Base-by-base conservation (phyloP, 805 yeast genomes). In the Cyberlindnera xishuangbannaensis region DNA sequence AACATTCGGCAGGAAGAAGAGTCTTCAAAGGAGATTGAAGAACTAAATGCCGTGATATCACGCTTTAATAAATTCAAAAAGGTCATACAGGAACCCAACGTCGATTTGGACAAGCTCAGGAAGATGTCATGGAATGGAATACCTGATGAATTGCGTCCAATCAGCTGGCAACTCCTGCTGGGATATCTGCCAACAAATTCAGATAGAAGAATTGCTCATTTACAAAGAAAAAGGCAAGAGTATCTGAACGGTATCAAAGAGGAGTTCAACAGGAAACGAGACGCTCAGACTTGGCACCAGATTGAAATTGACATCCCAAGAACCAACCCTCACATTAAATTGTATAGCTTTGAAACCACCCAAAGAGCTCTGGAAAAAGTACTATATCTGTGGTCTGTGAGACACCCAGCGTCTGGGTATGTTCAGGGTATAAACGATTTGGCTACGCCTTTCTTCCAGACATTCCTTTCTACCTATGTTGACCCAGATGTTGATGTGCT, bases 341-440 rank as follows among this genome's bases (percentile, higher is more conserved):
- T 90, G 23, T 90, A 90, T 51, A 67, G 80, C 12, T 73, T 55
- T 46, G 71, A 71, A 15, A 63, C 78, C 3, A 84, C 92, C 0
- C 97, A 90, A 47, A 63, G 77, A 35, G 76, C 94, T 12, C 63
- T 90, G 39, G 87, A 88, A 48, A 76, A 82, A 45, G 77, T 92
- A 8, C 62, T 90, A 34, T 90, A 87, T 51, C 64, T 90, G 21
- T 90, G 98, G 98, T 94, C 97, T 0, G 78, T 90, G 17, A 70
- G 97, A 45, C 97, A 92, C 55, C 97, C 98, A 2, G 96, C 97
- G 6, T 79, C 92, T 52, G 98, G 98, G 12, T 90, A 90, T 57
- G 98, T 90, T 15, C 98, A 90, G 62, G 98, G 98, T 18, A 90
- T 90, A 32, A 90, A 90, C 56, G 98, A 90, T 60, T 67, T 90